Percentiles rank a stretch among this genome's conserved stretches.
These are phyloP conservation scores for Yamadazyma sp. DNA, from an alignment of 1,139 yeast genomes.

Conservation along the genomic window DNA sequence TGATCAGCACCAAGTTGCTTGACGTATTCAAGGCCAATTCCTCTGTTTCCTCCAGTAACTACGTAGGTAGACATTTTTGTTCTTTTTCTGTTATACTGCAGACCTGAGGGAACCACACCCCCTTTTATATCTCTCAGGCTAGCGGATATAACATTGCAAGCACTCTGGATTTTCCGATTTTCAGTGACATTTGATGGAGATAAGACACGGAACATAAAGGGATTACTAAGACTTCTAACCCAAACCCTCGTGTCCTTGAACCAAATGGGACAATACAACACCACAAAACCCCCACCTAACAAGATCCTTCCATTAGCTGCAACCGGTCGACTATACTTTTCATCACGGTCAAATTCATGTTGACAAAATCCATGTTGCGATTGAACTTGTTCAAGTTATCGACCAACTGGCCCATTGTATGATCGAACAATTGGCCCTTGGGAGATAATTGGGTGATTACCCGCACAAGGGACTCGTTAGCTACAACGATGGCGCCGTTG, in stretches of 20 bases:
- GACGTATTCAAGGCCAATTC: constrained; percentile 7
- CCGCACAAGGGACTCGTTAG: background rate
- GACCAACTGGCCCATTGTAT: background rate
- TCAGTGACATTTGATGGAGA: no score
- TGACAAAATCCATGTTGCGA: background rate
- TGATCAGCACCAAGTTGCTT: constrained; percentile 7
- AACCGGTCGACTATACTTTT: background rate
- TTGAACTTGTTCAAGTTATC: background rate
- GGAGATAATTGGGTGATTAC: background rate
- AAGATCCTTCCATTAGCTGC: background rate
- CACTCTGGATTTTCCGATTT: no score
- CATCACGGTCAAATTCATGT: background rate
- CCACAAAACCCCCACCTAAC: background rate
- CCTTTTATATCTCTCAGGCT: no score
- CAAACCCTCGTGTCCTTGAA: no score
- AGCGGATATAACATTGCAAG: background rate
- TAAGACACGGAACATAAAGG: no score
- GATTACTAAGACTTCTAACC: no score
- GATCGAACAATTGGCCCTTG: background rate
- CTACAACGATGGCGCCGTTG: background rate
- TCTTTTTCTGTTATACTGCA: background rate
- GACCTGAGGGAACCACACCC: background rate
- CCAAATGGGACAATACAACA: background rate
- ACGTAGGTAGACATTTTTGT: constrained; percentile 5
- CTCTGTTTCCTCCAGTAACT: constrained; percentile 9